phyloP scores from a whole-genome alignment of 208 protist species.

The Trypanosomatidae sp. region DNA sequence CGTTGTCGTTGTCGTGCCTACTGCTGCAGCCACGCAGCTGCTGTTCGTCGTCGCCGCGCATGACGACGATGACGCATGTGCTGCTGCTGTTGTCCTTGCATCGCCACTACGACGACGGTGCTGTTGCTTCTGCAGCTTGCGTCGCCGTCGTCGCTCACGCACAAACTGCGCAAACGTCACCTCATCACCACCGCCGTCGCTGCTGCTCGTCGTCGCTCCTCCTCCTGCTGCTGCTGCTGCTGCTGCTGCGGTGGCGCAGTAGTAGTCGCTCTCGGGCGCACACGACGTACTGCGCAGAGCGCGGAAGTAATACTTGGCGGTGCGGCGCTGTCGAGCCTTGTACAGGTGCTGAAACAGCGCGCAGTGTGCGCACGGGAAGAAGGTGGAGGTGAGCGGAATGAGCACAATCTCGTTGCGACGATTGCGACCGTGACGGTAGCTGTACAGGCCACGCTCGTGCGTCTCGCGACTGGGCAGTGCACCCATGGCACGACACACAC shows the following conservation, averaged over 20 bases:
- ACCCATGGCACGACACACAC: conserved; percentile 18
- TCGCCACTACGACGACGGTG: background rate
- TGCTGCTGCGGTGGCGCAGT: conserved; percentile 24
- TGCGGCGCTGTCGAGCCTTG: conserved; percentile 35
- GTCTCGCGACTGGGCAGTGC: conserved; percentile 64
- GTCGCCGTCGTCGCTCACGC: no score
- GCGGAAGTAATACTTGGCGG: conserved; percentile 74
- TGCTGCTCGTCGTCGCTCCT: background rate
- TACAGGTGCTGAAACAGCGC: conserved; percentile 41
- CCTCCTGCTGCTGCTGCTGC: conserved; percentile 1
- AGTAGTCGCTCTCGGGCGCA: conserved; percentile 39
- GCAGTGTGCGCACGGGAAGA: conserved; percentile 49
- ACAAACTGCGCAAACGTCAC: no score
- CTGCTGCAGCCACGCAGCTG: no score
- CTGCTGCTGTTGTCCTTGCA: background rate
- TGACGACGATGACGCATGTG: no score
- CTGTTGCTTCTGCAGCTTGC: no score
- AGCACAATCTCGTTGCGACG: conserved; percentile 58
- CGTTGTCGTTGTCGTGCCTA: no score
- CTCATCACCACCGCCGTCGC: background rate
- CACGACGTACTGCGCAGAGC: conserved; percentile 21
- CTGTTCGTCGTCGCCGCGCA: no score
- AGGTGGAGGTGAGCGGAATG: conserved; percentile 42
- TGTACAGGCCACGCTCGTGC: conserved; percentile 61
- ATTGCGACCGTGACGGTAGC: conserved; percentile 58